Evolutionary conservation across 306 rosid species (phyloP).

Genomic region (Rosa multiflora): DNA sequence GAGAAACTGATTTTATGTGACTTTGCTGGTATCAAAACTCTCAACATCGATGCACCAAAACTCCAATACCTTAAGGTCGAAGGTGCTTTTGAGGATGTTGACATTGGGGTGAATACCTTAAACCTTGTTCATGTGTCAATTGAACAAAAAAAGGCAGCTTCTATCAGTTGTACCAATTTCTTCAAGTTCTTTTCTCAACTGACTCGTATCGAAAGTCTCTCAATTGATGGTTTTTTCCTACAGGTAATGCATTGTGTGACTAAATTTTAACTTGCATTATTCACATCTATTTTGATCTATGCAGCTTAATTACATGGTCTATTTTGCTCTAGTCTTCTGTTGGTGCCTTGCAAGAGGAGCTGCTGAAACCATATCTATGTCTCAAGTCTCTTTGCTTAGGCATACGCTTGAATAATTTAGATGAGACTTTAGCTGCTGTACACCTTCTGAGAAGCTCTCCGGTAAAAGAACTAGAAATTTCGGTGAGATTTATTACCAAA

Average conservation of each 20-base stretch:
- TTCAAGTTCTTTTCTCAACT: conserved; percentile 43
- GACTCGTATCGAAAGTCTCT: conserved; percentile 40
- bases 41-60: no score
- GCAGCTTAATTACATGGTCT: neutral
- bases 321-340: conserved; percentile 46
- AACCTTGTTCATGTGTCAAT: conserved; percentile 37
- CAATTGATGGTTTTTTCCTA: conserved; percentile 42
- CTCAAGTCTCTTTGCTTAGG: conserved; percentile 47
- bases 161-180: conserved; percentile 37
- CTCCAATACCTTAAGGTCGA: conserved; percentile 16
- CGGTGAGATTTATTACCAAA: neutral
- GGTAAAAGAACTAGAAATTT: conserved; percentile 41
- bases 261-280: neutral
- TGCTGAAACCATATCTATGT: conserved; percentile 37
- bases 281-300: neutral
- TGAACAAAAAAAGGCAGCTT: conserved; percentile 24
- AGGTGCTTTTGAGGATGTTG: conserved; percentile 48
- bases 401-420: conserved; percentile 42
- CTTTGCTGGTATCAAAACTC: no score
- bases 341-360: conserved; percentile 38
- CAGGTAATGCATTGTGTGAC: conserved; percentile 35
- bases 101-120: conserved; percentile 40
- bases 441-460: conserved; percentile 60
- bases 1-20: no score
- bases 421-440: conserved; percentile 49